phyloP scores from a whole-genome alignment of 2,329 filamentous ascomycete genomes.

The Colletotrichum salicis region DNA sequence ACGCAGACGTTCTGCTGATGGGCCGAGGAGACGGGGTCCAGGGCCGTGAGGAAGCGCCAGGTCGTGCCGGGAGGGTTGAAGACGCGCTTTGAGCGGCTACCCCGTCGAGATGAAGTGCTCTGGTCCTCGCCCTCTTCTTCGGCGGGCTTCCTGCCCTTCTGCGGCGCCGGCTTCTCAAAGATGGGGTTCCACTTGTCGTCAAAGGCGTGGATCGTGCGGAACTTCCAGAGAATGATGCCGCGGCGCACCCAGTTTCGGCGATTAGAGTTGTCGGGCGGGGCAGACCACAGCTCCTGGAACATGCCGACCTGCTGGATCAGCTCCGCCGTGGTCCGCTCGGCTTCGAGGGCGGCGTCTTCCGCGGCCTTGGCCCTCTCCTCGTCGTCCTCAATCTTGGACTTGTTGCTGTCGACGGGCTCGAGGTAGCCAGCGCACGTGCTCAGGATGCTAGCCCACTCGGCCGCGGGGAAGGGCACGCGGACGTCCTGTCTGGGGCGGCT shows the following conservation, averaged over 20 bases:
- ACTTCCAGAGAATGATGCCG: slow-evolving; percentile 72
- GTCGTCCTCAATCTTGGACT: slow-evolving; percentile 39
- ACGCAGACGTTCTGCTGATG: slow-evolving; percentile 61
- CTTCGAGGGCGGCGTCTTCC: slow-evolving; percentile 33
- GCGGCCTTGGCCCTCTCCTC: slow-evolving; percentile 39
- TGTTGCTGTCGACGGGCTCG: slow-evolving; percentile 34
- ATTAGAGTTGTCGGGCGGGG: slow-evolving; percentile 52
- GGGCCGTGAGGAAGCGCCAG: slow-evolving; percentile 71
- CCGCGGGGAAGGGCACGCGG: slow-evolving; percentile 67
- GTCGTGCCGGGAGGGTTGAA: slow-evolving; percentile 65
- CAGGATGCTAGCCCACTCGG: slow-evolving; percentile 68
- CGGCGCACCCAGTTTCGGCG: slow-evolving; percentile 63
- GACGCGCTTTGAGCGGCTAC: slow-evolving; percentile 40
- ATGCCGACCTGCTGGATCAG: slow-evolving; percentile 71
- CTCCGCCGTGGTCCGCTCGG: slow-evolving; percentile 50
- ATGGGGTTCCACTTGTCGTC: slow-evolving; percentile 57
- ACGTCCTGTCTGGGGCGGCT: slow-evolving; percentile 59
- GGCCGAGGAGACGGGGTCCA: slow-evolving; percentile 68
- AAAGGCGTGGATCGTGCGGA: slow-evolving; percentile 60
- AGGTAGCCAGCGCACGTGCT: slow-evolving; percentile 66
- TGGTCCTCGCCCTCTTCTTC: slow-evolving; percentile 44
- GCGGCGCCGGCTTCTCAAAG: slow-evolving; percentile 46
- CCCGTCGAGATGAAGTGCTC: slow-evolving; percentile 15
- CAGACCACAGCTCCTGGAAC: slow-evolving; percentile 74
- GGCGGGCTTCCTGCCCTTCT: slow-evolving; percentile 32